Evolutionary conservation across 2,329 filamentous ascomycete species (phyloP).

Genomic region (Akanthomyces muscarius): DNA sequence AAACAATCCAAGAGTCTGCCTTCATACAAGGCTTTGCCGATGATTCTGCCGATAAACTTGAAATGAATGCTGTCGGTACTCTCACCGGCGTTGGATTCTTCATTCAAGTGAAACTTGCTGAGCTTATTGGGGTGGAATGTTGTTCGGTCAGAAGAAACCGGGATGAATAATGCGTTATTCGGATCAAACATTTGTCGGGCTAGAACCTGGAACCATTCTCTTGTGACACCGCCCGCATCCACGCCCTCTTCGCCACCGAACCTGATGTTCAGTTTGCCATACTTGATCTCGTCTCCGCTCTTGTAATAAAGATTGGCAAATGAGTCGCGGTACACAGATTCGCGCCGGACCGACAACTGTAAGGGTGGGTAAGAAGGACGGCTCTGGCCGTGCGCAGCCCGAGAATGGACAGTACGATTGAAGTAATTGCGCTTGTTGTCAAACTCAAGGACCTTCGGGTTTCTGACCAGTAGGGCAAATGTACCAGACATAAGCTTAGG

Average conservation of each 20-base stretch:
- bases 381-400: slow-evolving; percentile 61
- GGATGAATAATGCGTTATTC: slow-evolving; percentile 93
- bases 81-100: slow-evolving; percentile 63
- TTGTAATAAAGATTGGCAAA: slow-evolving; percentile 99
- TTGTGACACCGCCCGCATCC: slow-evolving; percentile 92
- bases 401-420: slow-evolving; percentile 79
- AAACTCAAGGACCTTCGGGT: slow-evolving; percentile 97
- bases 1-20: slow-evolving; percentile 94
- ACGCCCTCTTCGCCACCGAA: slow-evolving; percentile 98
- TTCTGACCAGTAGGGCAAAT: slow-evolving; percentile 93
- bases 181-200: slow-evolving; percentile 98
- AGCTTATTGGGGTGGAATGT: slow-evolving; percentile 98
- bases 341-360: slow-evolving; percentile 84
- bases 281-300: slow-evolving; percentile 94
- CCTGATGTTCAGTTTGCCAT: slow-evolving; percentile 94
- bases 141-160: slow-evolving; percentile 93
- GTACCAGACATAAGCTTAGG: slow-evolving; percentile 98
- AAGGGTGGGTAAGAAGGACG: slow-evolving; percentile 68
- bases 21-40: slow-evolving; percentile 96
- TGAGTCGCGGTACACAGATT: slow-evolving; percentile 96
- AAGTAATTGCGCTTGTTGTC: slow-evolving; percentile 99
- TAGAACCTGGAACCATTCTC: slow-evolving; percentile 98
- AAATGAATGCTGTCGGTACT: slow-evolving; percentile 96
- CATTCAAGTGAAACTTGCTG: slow-evolving; percentile 42
- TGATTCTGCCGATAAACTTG: slow-evolving; percentile 98